Evolutionary conservation across 495 filamentous ascomycete genomes (phyloP).

Genomic region (Aspergillus incahuasiensis): DNA sequence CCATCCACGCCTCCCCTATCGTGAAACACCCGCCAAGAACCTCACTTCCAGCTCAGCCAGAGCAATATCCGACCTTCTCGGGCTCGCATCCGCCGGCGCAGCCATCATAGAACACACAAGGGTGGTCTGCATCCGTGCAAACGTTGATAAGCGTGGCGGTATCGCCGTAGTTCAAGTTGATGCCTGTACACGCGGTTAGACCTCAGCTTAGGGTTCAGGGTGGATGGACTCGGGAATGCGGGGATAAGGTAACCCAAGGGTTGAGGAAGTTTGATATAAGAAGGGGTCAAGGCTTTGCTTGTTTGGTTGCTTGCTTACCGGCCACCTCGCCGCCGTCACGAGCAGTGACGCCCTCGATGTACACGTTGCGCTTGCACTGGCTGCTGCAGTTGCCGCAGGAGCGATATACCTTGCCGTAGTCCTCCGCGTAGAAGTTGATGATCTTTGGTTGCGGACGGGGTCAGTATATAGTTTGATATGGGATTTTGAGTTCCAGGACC

Average conservation of each 20-base stretch:
- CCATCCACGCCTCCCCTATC: no score
- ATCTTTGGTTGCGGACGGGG: background rate
- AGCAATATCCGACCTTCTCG: slow-evolving; percentile 17
- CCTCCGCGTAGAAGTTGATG: slow-evolving; percentile 42
- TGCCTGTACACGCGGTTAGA: no score
- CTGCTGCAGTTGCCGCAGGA: slow-evolving; percentile 24
- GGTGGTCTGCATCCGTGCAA: slow-evolving; percentile 14
- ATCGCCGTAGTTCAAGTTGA: slow-evolving; percentile 31
- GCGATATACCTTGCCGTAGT: slow-evolving; percentile 27
- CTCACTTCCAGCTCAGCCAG: no score
- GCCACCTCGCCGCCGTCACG: slow-evolving; percentile 17
- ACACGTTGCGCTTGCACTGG: slow-evolving; percentile 23
- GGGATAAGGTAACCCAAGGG: no score
- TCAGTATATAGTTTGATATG: no score
- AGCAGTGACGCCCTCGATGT: slow-evolving; percentile 19
- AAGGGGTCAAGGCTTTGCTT: no score
- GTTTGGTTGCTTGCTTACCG: no score
- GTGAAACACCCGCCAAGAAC: no score
- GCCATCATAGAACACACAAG: slow-evolving; percentile 13
- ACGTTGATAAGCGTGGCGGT: slow-evolving; percentile 25
- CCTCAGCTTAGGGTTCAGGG: no score
- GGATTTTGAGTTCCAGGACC: background rate
- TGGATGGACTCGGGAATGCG: no score
- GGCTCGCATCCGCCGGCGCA: slow-evolving; percentile 19
- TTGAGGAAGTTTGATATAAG: no score